Conservation (phyloP, 2,329 filamentous ascomycete species). For the Colletotrichum simmondsii region DNA sequence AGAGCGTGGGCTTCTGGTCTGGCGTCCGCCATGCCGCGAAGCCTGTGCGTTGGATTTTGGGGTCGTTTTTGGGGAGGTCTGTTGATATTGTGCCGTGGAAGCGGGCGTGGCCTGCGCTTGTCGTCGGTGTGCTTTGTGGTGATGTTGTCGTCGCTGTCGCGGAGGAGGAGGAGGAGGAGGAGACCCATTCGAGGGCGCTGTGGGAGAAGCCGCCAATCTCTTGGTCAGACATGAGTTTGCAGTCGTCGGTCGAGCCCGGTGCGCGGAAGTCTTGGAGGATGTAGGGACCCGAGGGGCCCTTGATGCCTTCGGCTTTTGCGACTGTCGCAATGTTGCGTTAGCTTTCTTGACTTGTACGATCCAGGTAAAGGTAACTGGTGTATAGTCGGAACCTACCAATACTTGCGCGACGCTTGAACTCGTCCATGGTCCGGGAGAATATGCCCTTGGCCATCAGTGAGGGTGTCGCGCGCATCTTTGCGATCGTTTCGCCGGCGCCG, state of each 20-base stretch:
- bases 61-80: constrained; percentile 78
- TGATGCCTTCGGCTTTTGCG: constrained; percentile 76
- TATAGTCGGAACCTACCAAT: constrained; percentile 56
- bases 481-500: not conserved
- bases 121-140: constrained; percentile 15
- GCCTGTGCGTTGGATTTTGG: constrained; percentile 81
- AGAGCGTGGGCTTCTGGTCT: constrained; percentile 81
- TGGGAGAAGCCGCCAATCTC: constrained; percentile 89
- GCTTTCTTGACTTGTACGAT: not conserved
- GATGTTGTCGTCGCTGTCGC: constrained; percentile 30
- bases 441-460: constrained; percentile 62
- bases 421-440: constrained; percentile 67
- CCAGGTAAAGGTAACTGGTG: not conserved
- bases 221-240: constrained; percentile 86
- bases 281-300: constrained; percentile 71
- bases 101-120: constrained; percentile 67
- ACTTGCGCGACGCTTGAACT: constrained; percentile 66
- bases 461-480: constrained; percentile 60
- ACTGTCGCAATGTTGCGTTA: constrained; percentile 55
- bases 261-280: constrained; percentile 72
- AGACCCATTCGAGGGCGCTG: constrained; percentile 75
- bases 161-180: constrained; percentile 37
- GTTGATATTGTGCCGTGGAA: constrained; percentile 93
- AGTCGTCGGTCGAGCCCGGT: constrained; percentile 57
- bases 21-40: constrained; percentile 92